Evolutionary conservation across 768 basidiomycete genomes (phyloP).

Genomic region (Mycena floridula): DNA sequence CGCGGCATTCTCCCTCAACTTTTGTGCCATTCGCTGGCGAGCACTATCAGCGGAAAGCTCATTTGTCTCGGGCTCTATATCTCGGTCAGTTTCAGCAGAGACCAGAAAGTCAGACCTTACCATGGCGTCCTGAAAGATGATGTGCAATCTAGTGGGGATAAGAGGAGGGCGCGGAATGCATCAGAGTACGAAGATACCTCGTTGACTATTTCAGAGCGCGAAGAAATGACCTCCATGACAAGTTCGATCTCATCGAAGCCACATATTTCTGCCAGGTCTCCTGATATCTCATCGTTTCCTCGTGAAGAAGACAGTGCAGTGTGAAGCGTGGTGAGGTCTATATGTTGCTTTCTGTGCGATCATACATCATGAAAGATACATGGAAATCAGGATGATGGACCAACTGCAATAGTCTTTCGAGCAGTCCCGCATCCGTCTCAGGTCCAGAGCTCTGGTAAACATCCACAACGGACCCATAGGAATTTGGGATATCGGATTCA

Average conservation of each 20-base stretch:
- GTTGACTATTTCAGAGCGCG: slow-evolving; percentile 41
- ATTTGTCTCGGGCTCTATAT: slow-evolving; percentile 3
- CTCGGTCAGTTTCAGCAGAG: not conserved
- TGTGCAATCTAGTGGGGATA: not conserved
- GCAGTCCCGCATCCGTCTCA: not conserved
- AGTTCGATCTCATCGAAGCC: slow-evolving; percentile 84
- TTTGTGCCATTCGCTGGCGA: slow-evolving; percentile 56
- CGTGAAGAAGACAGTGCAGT: slow-evolving; percentile 41
- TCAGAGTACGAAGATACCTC: slow-evolving; percentile 35
- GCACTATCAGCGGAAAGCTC: slow-evolving; percentile 39
- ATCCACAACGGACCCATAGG: not conserved
- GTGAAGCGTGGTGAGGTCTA: slow-evolving; percentile 22
- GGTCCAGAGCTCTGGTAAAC: not conserved
- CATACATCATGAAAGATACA: not conserved
- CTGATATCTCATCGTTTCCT: slow-evolving; percentile 68
- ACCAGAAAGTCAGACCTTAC: too few relatives aligned
- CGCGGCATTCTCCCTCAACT: slow-evolving; percentile 52
- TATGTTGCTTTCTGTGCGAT: slow-evolving; percentile 22
- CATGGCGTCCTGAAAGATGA: too few relatives aligned
- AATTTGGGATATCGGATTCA: too few relatives aligned
- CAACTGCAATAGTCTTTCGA: not conserved
- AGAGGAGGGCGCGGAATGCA: not conserved
- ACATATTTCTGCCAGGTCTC: slow-evolving; percentile 69
- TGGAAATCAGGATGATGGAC: not conserved
- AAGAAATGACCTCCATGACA: slow-evolving; percentile 59